Base-by-base conservation (phyloP, 2,329 filamentous ascomycete species). In the Verticillium klebahnii region DNA sequence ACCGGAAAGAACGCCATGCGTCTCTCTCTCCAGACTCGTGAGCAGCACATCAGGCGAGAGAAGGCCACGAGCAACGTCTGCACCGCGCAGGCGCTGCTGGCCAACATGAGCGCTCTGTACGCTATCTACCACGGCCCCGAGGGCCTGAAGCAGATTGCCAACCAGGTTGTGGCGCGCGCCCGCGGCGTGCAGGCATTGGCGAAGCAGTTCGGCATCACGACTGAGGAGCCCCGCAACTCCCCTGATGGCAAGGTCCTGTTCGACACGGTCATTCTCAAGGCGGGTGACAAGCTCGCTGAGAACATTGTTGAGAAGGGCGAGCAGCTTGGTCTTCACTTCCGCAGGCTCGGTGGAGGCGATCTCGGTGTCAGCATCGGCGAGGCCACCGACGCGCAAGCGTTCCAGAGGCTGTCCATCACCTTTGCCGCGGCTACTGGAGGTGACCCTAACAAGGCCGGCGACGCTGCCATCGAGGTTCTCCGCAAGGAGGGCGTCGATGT, bases 61-160 rank as follows among this genome's bases (percentile, higher is more conserved):
- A 97, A 97, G 83, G 94, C 94, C 1, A 98, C 94, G 1, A 97
- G 93, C 80, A 98, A 98, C 72, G 93, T 97, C 63, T 98, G 94
- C 80, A 98, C 94, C 1, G 93, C 94, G 1, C 94, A 98, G 77
- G 94, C 94, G 9, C 80, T 98, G 31, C 82, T 97, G 59, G 94
- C 94, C 40, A 98, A 98, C 75, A 97, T 97, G 92, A 94, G 88
- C 68, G 92, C 93, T 60, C 89, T 97, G 79, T 98, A 97, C 72
- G 93, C 93, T 59, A 83, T 97, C 60, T 98, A 97, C 75, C 94
- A 98, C 73, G 94, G 94, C 3, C 94, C 94, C 1, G 77, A 87
- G 60, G 93, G 93, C 19, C 79, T 98, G 58, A 92, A 88, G 76
- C 84, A 86, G 15, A 97, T 97, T 72, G 93, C 94, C 1, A 85